phyloP scores from a whole-genome alignment of 768 basidiomycete species.

The Cystofilobasidium ferigula region DNA sequence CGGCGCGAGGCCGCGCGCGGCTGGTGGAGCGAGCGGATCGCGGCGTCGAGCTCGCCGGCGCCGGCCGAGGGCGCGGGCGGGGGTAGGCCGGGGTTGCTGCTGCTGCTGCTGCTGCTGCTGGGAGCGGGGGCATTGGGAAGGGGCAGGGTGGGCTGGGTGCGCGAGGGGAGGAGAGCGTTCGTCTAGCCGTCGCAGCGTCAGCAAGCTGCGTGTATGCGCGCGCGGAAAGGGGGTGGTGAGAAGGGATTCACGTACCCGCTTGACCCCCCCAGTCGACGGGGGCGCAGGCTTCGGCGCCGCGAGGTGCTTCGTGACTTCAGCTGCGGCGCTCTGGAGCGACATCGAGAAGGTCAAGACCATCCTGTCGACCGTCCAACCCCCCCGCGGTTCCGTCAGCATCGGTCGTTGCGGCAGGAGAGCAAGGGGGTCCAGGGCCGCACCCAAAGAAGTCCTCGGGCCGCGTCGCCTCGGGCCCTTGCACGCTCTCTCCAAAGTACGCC shows the following conservation, averaged over 20 bases:
- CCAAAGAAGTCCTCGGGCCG: conserved; percentile 74
- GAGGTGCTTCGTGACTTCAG: conserved; percentile 31
- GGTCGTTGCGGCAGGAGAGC: too few species aligned
- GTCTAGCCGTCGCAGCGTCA: too few species aligned
- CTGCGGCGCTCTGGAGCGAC: conserved; percentile 34
- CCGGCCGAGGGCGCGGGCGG: conserved; percentile 29
- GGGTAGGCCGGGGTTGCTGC: background rate
- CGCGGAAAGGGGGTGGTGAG: conserved; percentile 42
- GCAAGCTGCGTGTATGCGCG: conserved; percentile 48
- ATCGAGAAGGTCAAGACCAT: conserved; percentile 27
- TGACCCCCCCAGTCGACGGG: too few species aligned
- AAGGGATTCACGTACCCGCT: background rate
- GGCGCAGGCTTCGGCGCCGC: background rate
- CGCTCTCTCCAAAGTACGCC: conserved; percentile 65
- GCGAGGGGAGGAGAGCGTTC: background rate
- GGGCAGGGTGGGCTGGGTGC: too few species aligned
- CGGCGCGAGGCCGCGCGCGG: conserved; percentile 39
- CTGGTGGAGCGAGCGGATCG: conserved; percentile 56
- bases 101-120: background rate
- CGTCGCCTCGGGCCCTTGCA: conserved; percentile 51
- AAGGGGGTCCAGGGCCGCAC: background rate
- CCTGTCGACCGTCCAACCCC: background rate
- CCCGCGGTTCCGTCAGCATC: too few species aligned
- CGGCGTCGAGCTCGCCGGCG: conserved; percentile 71
- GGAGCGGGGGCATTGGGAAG: too few species aligned